A percentile compares a stretch with the other conserved stretches of the same genome.
These are phyloP conservation scores for Phialemoniopsis sp. DNA, from an alignment of 2,329 filamentous ascomycete genomes.

Conservation along the genomic window DNA sequence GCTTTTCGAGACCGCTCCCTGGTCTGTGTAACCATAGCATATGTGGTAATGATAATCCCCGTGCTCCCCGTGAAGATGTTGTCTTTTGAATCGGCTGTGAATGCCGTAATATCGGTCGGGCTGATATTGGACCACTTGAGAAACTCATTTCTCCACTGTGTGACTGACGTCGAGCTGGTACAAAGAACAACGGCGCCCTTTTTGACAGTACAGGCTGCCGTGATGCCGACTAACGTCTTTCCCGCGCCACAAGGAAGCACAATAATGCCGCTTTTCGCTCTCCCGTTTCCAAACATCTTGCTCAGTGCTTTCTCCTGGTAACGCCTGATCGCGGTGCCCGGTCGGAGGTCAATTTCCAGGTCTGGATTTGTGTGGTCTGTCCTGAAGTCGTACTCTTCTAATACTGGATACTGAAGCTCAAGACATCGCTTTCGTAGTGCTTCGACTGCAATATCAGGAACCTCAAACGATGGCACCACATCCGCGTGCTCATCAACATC, in stretches of 20 bases:
- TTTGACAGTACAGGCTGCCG: constrained; percentile 90
- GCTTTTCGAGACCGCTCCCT: constrained; percentile 81
- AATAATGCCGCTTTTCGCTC: constrained; percentile 91
- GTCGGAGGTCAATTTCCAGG: constrained; percentile 83
- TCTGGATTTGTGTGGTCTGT: constrained; percentile 83
- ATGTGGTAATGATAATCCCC: constrained; percentile 91
- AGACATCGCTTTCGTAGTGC: constrained; percentile 81
- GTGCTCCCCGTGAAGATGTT: constrained; percentile 74
- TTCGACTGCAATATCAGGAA: constrained; percentile 75
- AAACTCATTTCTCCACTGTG: constrained; percentile 92
- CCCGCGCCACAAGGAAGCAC: constrained; percentile 90
- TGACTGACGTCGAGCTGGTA: constrained; percentile 92
- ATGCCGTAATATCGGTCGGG: constrained; percentile 86
- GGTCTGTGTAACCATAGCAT: constrained; percentile 90
- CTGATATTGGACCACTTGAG: constrained; percentile 92
- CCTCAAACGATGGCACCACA: constrained; percentile 86
- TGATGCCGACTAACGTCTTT: constrained; percentile 91
- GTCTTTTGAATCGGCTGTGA: constrained; percentile 88
- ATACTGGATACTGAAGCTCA: constrained; percentile 74
- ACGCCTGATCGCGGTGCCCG: constrained; percentile 77
- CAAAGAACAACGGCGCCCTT: constrained; percentile 90
- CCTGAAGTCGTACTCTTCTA: constrained; percentile 93
- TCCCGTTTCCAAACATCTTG: constrained; percentile 97
- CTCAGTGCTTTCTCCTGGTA: constrained; percentile 96
- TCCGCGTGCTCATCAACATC: constrained; percentile 72